Percentiles rank a stretch among this genome's conserved stretches.
These are phyloP conservation scores for Yarrowia phangngaensis DNA, from an alignment of 805 yeast genomes.

Conservation along the genomic window DNA sequence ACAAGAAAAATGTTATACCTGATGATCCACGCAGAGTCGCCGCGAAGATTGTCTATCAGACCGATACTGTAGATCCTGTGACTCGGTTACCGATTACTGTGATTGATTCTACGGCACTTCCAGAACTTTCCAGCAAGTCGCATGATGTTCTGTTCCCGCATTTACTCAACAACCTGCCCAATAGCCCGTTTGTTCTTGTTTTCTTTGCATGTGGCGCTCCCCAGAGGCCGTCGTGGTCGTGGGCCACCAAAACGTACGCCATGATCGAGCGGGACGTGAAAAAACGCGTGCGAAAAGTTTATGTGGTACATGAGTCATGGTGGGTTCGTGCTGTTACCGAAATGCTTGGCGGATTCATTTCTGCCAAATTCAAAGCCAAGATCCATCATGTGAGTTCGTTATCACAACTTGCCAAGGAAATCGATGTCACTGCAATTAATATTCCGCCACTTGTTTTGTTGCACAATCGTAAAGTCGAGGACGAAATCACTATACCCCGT, in stretches of 20 bases:
- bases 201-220: slow-evolving; percentile 82
- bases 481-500: slow-evolving; percentile 50
- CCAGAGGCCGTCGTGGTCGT: slow-evolving; percentile 58
- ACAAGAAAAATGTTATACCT: slow-evolving; percentile 14
- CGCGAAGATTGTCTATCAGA: slow-evolving; percentile 50
- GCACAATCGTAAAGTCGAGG: slow-evolving; percentile 55
- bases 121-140: slow-evolving; percentile 50
- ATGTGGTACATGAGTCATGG: slow-evolving; percentile 89
- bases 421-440: slow-evolving; percentile 74
- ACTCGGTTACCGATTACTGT: slow-evolving; percentile 70
- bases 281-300: slow-evolving; percentile 56
- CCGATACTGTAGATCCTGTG: slow-evolving; percentile 62
- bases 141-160: slow-evolving; percentile 54
- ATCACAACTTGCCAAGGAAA: slow-evolving; percentile 52
- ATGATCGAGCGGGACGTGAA: slow-evolving; percentile 55
- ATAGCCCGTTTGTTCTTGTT: slow-evolving; percentile 58
- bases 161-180: slow-evolving; percentile 56
- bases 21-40: slow-evolving; percentile 29
- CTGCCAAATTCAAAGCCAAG: slow-evolving; percentile 46
- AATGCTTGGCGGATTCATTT: slow-evolving; percentile 59
- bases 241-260: slow-evolving; percentile 60
- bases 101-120: slow-evolving; percentile 78
- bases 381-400: slow-evolving; percentile 49
- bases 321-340: slow-evolving; percentile 74
- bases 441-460: slow-evolving; percentile 72